Percentiles rank a stretch among this genome's conserved stretches.
These are phyloP conservation scores for Tricholoma terreum DNA, from an alignment of 768 basidiomycete genomes.

Conservation along the genomic window DNA sequence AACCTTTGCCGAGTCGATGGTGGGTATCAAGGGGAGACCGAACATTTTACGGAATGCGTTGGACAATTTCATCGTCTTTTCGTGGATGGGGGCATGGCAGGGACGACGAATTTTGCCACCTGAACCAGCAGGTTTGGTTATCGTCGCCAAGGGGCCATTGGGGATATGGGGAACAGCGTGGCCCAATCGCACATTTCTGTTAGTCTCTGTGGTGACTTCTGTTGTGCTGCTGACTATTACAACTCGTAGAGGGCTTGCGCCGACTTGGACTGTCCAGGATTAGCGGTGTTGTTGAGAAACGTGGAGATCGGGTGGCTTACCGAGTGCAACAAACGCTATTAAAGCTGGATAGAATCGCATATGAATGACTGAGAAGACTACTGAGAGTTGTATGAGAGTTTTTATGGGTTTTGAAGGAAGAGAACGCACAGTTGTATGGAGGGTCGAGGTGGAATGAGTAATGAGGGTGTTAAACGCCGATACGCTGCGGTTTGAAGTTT, in stretches of 20 bases:
- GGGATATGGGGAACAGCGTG: slow-evolving; percentile 31
- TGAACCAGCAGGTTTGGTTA: slow-evolving; percentile 7
- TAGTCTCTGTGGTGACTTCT: slow-evolving; percentile 2
- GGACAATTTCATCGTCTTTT: slow-evolving; percentile 50
- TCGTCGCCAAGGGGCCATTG: slow-evolving; percentile 21
- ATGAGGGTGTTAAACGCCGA: background rate
- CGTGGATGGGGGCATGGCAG: slow-evolving; percentile 36
- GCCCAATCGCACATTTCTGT: slow-evolving; percentile 34
- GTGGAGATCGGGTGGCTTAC: slow-evolving; percentile 19
- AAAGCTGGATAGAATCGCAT: slow-evolving; percentile 24
- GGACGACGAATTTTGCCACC: slow-evolving; percentile 9
- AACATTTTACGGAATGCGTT: slow-evolving; percentile 55
- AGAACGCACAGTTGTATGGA: slow-evolving; percentile 8
- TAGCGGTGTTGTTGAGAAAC: background rate
- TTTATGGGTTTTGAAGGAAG: background rate
- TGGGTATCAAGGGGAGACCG: slow-evolving; percentile 49
- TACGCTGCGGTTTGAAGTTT: slow-evolving; percentile 8
- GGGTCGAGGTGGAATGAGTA: background rate
- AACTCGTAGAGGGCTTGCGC: slow-evolving; percentile 51
- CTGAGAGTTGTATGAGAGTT: background rate
- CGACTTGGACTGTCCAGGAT: slow-evolving; percentile 31
- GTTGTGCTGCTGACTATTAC: slow-evolving; percentile 25
- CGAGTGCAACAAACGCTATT: slow-evolving; percentile 33
- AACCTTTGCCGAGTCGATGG: background rate
- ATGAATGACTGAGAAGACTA: background rate